Evolutionary conservation across 2,329 filamentous ascomycete species (phyloP).

Genomic region (Curvularia eragrostidis): DNA sequence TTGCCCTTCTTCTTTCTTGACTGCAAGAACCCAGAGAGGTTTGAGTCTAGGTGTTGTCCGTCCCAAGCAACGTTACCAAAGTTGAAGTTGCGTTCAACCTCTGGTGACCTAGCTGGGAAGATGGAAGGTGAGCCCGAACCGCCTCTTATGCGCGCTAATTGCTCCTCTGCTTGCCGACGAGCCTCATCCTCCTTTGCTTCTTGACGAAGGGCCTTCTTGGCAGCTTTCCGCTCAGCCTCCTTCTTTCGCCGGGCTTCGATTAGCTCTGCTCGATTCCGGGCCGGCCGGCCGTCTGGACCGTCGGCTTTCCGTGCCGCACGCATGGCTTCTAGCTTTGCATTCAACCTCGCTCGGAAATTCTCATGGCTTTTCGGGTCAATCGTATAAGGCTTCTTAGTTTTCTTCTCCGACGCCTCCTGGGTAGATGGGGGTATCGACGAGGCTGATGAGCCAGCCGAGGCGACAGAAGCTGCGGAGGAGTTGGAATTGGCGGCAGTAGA

Average conservation of each 20-base stretch:
- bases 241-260: conserved; percentile 89
- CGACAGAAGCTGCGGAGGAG: conserved; percentile 51
- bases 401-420: conserved; percentile 33
- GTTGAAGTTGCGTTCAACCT: conserved; percentile 72
- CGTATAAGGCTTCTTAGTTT: conserved; percentile 42
- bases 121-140: conserved; percentile 65
- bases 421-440: conserved; percentile 53
- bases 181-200: conserved; percentile 83
- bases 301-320: conserved; percentile 88
- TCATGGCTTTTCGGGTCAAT: conserved; percentile 65
- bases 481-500: conserved; percentile 44
- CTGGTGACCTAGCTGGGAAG: conserved; percentile 55
- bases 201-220: conserved; percentile 84
- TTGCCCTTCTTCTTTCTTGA: conserved; percentile 80
- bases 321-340: conserved; percentile 82
- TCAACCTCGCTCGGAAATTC: conserved; percentile 77
- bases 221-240: conserved; percentile 82
- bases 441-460: conserved; percentile 55
- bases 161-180: conserved; percentile 62
- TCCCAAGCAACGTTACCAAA: conserved; percentile 96
- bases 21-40: conserved; percentile 67
- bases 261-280: conserved; percentile 86
- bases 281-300: conserved; percentile 78
- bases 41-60: conserved; percentile 78
- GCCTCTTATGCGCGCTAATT: conserved; percentile 63